Conservation (phyloP, 129 eudicot genomes). For the Pseudognaphalium luteoalbum region DNA sequence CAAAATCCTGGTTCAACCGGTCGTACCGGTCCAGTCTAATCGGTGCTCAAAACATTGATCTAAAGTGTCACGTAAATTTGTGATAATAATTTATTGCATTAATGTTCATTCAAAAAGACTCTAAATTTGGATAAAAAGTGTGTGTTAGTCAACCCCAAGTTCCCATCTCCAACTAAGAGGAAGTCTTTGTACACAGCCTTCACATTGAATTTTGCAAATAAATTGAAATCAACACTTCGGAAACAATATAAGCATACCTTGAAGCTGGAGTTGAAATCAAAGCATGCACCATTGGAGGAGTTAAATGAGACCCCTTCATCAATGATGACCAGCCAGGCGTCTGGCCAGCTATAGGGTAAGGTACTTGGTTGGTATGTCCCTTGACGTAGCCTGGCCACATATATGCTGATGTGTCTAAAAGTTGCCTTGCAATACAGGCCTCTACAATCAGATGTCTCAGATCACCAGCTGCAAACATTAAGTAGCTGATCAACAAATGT, state of each 20-base stretch:
- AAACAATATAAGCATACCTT: slow-evolving; percentile 50
- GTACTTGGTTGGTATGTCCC: slow-evolving; percentile 75
- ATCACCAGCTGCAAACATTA: slow-evolving; percentile 73
- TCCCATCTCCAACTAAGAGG: not conserved
- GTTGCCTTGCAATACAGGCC: slow-evolving; percentile 93
- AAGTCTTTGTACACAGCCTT: not conserved
- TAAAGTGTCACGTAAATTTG: not conserved
- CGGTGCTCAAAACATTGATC: too few relatives aligned
- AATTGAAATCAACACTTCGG: not conserved
- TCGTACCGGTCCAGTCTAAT: too few relatives aligned
- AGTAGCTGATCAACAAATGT: not conserved
- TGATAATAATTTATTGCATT: too few relatives aligned
- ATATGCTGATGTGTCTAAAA: slow-evolving; percentile 87
- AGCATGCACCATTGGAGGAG: slow-evolving; percentile 68
- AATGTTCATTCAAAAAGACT: too few relatives aligned
- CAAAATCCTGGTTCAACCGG: too few relatives aligned
- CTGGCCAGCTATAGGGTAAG: slow-evolving; percentile 72
- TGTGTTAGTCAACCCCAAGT: not conserved
- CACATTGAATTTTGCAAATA: not conserved
- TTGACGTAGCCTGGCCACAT: slow-evolving; percentile 93
- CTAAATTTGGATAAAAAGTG: not conserved
- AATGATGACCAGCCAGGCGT: slow-evolving; percentile 88
- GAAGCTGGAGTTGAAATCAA: slow-evolving; percentile 83
- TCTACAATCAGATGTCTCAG: slow-evolving; percentile 89
- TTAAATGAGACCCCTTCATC: slow-evolving; percentile 85